Evolutionary conservation across 306 rosid species (phyloP), one percentile per base, ranked within the genome.

Genomic region (Canavalia gladiata): DNA sequence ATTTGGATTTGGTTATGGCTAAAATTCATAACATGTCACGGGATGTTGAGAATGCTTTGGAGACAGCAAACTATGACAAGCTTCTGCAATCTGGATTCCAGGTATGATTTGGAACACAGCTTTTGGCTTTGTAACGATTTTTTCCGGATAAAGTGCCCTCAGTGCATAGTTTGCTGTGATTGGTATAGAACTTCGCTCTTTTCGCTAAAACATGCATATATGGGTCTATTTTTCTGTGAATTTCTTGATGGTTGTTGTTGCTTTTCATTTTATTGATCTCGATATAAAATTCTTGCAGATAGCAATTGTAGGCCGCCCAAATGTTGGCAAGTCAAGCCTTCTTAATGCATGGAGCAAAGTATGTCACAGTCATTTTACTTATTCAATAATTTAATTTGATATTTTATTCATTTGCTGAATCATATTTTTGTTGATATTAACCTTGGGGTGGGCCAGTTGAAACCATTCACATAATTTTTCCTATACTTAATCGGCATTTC

Each of bases 321-420:
- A 95, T 81, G 97, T 95, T 43, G 99, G 98, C 84, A 95, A 95
- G 86, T 95, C 99, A 28, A 93, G 99, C 88, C 95, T 95, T 81
- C 99, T 95, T 79, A 95, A 95, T 93, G 97, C 98, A 78, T 95
- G 99, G 99, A 90, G 98, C 94, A 93, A 89, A 91, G 99, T 95
- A 90, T 81, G 97, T 83, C 51, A 7, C 52, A 35, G 37, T 70
- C 83, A 62, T 71, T 72, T 75, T 47, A 56, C 74, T 68, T 57
- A 28, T 71, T 67, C 59, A 33, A 60, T 28, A 43, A 75, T 63
- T 74, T 67, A 33, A 34, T 66, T 59, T 76, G 25, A 42, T 73
- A 42, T 49, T 70, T 65, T 71, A 33, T 78, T 77, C 62, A 10
- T 56, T 76, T 60, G 6, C 51, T 31, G 31, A 52, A 34, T 59